phyloP scores from a whole-genome alignment of 345 rosid species.

The Gossypium stocksii region DNA sequence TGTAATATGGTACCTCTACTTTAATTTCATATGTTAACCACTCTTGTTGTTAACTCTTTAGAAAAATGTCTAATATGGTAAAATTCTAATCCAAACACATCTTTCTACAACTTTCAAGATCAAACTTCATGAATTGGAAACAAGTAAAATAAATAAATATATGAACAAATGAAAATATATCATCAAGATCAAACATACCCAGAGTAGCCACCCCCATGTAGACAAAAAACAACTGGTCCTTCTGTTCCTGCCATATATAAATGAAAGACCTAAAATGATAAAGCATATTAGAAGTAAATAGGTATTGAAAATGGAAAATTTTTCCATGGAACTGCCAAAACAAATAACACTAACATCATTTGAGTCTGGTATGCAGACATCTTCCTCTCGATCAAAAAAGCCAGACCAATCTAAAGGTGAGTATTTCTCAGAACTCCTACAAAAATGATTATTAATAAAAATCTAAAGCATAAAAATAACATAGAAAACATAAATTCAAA shows the following conservation, averaged over 20 bases:
- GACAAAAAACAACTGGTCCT: conserved; percentile 88
- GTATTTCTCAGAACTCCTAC: conserved; percentile 52
- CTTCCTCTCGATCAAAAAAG: conserved; percentile 75
- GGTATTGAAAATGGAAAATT: neutral
- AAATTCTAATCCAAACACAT: neutral
- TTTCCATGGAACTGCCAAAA: neutral
- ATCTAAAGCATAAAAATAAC: neutral
- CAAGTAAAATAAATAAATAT: neutral
- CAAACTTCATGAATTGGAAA: neutral
- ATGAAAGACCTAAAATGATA: conserved; percentile 74
- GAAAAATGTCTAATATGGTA: neutral
- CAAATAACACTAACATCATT: conserved; percentile 50
- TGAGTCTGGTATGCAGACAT: conserved; percentile 57
- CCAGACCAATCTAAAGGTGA: conserved; percentile 64
- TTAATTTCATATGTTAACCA: no score
- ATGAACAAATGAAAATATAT: neutral
- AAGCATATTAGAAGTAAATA: conserved; percentile 26
- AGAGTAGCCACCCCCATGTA: conserved; percentile 92
- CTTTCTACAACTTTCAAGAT: neutral
- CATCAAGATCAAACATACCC: conserved; percentile 48
- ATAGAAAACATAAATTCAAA: neutral
- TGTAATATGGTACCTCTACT: no score
- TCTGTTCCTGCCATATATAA: conserved; percentile 82
- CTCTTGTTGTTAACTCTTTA: neutral
- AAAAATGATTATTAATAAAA: neutral